Conservation (phyloP, 1,139 yeast species). For the Pichia sp. region DNA sequence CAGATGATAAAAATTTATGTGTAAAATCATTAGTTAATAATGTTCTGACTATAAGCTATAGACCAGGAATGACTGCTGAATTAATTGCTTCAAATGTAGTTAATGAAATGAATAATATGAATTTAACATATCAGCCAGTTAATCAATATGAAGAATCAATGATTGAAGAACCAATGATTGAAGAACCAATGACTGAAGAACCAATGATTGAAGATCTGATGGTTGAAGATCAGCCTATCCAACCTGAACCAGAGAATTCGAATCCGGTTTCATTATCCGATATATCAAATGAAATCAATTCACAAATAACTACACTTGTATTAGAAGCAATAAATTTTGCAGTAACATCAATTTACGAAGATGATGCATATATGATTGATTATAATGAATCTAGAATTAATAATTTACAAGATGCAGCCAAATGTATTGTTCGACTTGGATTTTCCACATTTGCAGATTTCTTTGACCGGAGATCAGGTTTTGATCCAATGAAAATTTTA, state of each 20-base stretch:
- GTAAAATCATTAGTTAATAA: slow-evolving; percentile 66
- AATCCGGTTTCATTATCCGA: slow-evolving; percentile 1
- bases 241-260: no score
- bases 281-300: slow-evolving; percentile 24
- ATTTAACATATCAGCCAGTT: neutral
- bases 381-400: slow-evolving; percentile 37
- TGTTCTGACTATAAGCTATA: slow-evolving; percentile 60
- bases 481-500: slow-evolving; percentile 31
- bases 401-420: slow-evolving; percentile 39
- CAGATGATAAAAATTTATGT: slow-evolving; percentile 82
- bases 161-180: no score
- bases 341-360: slow-evolving; percentile 53
- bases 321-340: slow-evolving; percentile 46
- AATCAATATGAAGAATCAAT: no score
- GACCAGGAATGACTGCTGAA: slow-evolving; percentile 53
- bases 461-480: slow-evolving; percentile 28
- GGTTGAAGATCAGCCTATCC: neutral
- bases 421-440: slow-evolving; percentile 45
- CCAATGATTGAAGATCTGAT: neutral
- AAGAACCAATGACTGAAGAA: neutral
- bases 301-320: slow-evolving; percentile 40
- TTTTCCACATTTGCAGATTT: slow-evolving; percentile 52
- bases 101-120: slow-evolving; percentile 34
- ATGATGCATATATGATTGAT: slow-evolving; percentile 46
- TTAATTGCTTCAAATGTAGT: slow-evolving; percentile 48